phyloP scores from a whole-genome alignment of 106 monocot genomes.

The Phalaenopsis aphrodite region DNA sequence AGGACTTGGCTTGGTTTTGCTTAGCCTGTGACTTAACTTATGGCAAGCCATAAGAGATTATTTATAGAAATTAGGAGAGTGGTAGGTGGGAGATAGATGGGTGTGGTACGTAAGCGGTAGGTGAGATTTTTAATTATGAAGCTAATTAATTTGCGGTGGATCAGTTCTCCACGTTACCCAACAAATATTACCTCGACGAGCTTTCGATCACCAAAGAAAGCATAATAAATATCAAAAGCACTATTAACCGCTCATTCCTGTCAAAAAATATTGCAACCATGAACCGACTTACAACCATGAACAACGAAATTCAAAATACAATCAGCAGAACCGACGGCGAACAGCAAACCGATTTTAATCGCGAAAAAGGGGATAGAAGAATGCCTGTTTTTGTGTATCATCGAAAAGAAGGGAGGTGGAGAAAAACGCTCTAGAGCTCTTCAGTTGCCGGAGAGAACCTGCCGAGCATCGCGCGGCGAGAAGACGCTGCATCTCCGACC shows the following conservation, averaged over 20 bases:
- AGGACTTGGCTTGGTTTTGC: no score
- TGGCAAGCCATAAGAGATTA: no score
- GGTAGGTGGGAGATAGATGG: no score
- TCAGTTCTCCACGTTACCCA: no score
- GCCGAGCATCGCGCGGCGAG: background rate
- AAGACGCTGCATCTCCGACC: conserved; percentile 1
- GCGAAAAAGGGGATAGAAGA: background rate
- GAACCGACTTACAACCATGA: background rate
- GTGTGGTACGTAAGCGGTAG: no score
- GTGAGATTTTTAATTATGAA: no score
- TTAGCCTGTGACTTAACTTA: no score
- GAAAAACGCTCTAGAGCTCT: conserved; percentile 19
- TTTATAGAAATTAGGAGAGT: no score
- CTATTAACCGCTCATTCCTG: background rate
- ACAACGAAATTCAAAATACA: background rate
- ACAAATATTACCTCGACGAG: no score
- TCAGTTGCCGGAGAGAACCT: conserved; percentile 1
- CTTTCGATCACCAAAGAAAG: background rate
- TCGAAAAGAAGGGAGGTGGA: conserved; percentile 60
- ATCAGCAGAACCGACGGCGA: background rate
- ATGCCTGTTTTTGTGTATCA: conserved; percentile 54
- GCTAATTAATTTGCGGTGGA: no score
- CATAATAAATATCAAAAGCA: background rate
- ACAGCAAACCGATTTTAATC: background rate
- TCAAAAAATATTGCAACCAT: background rate